Conservation (phyloP, 139 green algal species). For the Ettlia oleoabundans region DNA sequence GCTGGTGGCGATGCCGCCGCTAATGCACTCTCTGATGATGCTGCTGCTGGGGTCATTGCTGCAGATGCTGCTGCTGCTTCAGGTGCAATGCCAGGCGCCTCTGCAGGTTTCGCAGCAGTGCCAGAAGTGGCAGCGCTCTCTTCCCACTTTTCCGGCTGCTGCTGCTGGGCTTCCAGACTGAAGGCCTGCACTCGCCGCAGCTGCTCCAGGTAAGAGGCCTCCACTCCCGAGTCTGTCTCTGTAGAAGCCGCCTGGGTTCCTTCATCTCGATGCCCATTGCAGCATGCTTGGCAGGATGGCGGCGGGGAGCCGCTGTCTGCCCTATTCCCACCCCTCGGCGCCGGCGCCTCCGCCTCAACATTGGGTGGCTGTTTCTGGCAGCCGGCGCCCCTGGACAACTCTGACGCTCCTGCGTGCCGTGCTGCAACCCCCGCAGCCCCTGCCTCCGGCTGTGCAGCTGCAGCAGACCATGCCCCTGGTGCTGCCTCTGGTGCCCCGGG, state of each 20-base stretch:
- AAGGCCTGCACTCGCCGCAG: slow-evolving; percentile 8
- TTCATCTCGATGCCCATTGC: neutral
- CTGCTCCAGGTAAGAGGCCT: slow-evolving; percentile 11
- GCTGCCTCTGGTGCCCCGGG: neutral
- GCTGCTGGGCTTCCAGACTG: neutral
- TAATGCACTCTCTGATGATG: neutral
- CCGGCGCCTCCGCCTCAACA: too few relatives aligned
- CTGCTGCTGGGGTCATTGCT: neutral
- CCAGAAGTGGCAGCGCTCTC: neutral
- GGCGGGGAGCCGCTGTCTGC: too few relatives aligned
- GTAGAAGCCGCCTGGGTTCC: neutral
- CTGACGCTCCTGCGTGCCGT: too few relatives aligned
- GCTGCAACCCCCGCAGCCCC: too few relatives aligned
- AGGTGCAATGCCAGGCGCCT: too few relatives aligned
- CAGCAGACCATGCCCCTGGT: too few relatives aligned
- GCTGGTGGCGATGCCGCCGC: neutral
- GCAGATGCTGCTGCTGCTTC: neutral
- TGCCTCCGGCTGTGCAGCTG: too few relatives aligned
- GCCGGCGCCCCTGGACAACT: too few relatives aligned
- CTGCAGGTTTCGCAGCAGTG: neutral
- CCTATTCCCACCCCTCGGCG: too few relatives aligned
- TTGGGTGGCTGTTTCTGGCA: too few relatives aligned
- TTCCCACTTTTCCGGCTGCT: neutral
- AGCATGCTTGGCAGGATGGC: neutral
- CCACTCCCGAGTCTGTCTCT: neutral